Evolutionary conservation across 208 protist species (phyloP).

Genomic region (Leishmania lainsoni): DNA sequence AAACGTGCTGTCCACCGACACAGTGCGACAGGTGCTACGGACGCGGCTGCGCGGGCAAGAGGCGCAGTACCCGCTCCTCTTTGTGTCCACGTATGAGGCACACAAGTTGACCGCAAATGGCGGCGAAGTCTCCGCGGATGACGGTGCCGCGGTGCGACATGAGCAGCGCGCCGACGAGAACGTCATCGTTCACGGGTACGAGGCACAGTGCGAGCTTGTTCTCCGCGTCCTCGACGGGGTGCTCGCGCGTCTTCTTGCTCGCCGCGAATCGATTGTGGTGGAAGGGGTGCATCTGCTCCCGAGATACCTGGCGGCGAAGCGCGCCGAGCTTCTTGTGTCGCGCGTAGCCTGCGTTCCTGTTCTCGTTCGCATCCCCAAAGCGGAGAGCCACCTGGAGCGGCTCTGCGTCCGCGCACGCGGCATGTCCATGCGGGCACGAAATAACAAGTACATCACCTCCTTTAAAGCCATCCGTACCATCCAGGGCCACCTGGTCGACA

Average conservation of each 20-base stretch:
- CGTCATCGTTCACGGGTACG: slow-evolving; percentile 13
- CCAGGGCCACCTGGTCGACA: slow-evolving; percentile 62
- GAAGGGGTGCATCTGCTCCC: slow-evolving; percentile 70
- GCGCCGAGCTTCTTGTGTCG: slow-evolving; percentile 33
- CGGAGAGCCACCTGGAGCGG: slow-evolving; percentile 81
- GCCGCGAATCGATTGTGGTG: slow-evolving; percentile 50
- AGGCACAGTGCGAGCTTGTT: slow-evolving; percentile 25
- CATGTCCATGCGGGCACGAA: slow-evolving; percentile 82
- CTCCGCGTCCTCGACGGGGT: slow-evolving; percentile 19
- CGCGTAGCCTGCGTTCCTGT: slow-evolving; percentile 45
- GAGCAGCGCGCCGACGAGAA: neutral
- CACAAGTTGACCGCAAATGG: slow-evolving; percentile 17
- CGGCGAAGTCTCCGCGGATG: neutral
- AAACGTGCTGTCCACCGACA: slow-evolving; percentile 92
- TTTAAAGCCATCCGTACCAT: slow-evolving; percentile 90
- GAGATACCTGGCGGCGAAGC: slow-evolving; percentile 40
- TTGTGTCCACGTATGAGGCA: slow-evolving; percentile 71
- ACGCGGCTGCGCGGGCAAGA: slow-evolving; percentile 29
- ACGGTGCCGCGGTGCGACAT: neutral
- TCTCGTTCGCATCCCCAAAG: slow-evolving; percentile 86
- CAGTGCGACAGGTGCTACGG: slow-evolving; percentile 87
- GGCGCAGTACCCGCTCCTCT: slow-evolving; percentile 45
- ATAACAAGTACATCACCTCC: slow-evolving; percentile 90
- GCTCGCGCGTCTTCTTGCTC: slow-evolving; percentile 11
- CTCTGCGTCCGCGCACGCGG: slow-evolving; percentile 90